These are phyloP conservation scores for Mariannaea sp. DNA, from an alignment of 2,329 filamentous ascomycete species.

Conservation along the genomic window DNA sequence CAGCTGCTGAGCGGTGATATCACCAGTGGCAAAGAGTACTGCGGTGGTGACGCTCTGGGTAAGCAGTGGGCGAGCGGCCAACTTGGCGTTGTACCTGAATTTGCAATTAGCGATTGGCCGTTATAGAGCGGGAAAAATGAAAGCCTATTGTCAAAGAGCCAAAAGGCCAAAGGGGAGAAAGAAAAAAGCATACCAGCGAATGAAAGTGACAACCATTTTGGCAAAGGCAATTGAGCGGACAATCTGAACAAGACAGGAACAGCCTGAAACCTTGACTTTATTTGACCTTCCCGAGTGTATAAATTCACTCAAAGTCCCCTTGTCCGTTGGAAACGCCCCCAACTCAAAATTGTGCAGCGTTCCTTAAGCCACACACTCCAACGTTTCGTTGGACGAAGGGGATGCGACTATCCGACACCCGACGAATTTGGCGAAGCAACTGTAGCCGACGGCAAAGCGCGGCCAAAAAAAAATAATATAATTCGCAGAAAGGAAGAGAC, in stretches of 20 bases:
- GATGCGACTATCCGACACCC: slow-evolving; percentile 23
- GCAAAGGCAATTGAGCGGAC: slow-evolving; percentile 1
- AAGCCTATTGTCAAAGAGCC: too few species aligned
- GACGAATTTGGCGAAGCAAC: slow-evolving; percentile 13
- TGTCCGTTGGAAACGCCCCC: slow-evolving; percentile 13
- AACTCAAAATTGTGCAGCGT: slow-evolving; percentile 16
- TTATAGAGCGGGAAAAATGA: neutral
- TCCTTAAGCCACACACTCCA: slow-evolving; percentile 28
- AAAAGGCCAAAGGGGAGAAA: too few species aligned
- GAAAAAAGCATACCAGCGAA: slow-evolving; percentile 39
- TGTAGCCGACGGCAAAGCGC: slow-evolving; percentile 11
- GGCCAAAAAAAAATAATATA: slow-evolving; percentile 5
- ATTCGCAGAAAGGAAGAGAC: slow-evolving; percentile 2
- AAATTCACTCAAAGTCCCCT: slow-evolving; percentile 19
- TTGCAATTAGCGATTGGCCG: slow-evolving; percentile 23
- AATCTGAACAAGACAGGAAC: neutral
- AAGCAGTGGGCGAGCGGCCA: slow-evolving; percentile 81
- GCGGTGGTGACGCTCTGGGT: slow-evolving; percentile 91
- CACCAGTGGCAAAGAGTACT: slow-evolving; percentile 89
- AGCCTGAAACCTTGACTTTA: slow-evolving; percentile 4
- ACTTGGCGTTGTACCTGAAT: slow-evolving; percentile 80
- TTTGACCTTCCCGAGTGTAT: slow-evolving; percentile 23
- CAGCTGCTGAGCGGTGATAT: slow-evolving; percentile 86
- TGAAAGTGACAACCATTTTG: slow-evolving; percentile 36
- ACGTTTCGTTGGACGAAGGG: slow-evolving; percentile 18